Evolutionary conservation across 352 stramenopile genomes (phyloP), one percentile per base, ranked within the genome.

Genomic region (Phytopythium montanum): DNA sequence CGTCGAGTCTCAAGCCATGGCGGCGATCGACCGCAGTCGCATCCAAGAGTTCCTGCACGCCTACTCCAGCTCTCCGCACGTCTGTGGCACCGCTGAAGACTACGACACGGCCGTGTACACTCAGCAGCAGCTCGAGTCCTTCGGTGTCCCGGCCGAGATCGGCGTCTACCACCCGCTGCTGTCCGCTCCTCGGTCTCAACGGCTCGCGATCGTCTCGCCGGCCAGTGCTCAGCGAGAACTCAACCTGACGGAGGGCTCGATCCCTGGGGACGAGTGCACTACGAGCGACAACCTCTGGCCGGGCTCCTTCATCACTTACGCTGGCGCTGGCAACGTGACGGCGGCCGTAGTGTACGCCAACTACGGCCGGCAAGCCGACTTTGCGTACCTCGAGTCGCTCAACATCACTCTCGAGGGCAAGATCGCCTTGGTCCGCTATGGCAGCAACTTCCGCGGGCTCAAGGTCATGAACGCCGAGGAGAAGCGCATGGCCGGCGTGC

Each of bases 351-450:
- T 90, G 81, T 38, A 76, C 68, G 44, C 87, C 34, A 89, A 93
- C 34, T 72, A 58, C 45, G 64, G 64, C 31, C 60, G 52, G 7
- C 54, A 66, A 21, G 56, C 55, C n/a, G 85, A 94, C 65, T 92
- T 93, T 58, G 64, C 83, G 33, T 77, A 58, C 33, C 73, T 94
- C 18, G 70, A 76, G 50, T 56, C 53, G 34, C 59, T 60, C 33
- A 77, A 78, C 38, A 69, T 94, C 48, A 69, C 56, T 16, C 65
- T 94, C 10, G 54, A 80, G 13, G 73, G 74, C 34, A 85, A 71
- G 29, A 85, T 94, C 23, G 85, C 87, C 7, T 59, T 92, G 23
- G 62, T 84, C 5, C 70, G 82, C 26, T 92, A 94, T 59, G 84
- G 80, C 28, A 46, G 61, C 60, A 69, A 69, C 58, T 76, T 79